phyloP scores from a whole-genome alignment of 1,284 basidiomycete genomes.

The Cryptococcus sp. region DNA sequence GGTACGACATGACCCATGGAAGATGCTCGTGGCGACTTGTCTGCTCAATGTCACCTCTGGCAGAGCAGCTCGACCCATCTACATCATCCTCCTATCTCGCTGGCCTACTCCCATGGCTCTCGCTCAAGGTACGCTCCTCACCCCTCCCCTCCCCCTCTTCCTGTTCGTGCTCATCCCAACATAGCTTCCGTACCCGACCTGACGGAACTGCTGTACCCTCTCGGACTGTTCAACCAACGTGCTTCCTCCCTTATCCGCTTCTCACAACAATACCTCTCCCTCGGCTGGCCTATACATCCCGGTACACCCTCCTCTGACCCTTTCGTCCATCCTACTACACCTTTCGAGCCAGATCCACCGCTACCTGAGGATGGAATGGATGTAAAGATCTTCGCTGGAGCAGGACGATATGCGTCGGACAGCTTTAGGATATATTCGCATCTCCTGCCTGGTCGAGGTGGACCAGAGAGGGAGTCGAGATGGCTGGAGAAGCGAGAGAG shows the following conservation, averaged over 20 bases:
- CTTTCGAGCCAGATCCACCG: not conserved
- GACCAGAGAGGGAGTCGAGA: constrained; percentile 12
- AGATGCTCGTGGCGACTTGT: constrained; percentile 23
- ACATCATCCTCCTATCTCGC: constrained; percentile 13
- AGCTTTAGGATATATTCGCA: constrained; percentile 27
- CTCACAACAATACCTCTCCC: constrained; percentile 22
- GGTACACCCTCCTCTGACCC: not conserved
- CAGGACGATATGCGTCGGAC: constrained; percentile 26
- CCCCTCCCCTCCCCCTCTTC: not conserved
- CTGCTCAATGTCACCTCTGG: constrained; percentile 27
- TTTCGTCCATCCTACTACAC: not conserved
- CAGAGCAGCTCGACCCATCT: constrained; percentile 21
- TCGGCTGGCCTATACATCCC: constrained; percentile 18
- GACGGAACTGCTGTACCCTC: constrained; percentile 19
- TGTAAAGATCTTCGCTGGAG: constrained; percentile 24
- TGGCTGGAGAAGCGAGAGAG: constrained; percentile 20
- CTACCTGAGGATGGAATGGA: too few relatives aligned
- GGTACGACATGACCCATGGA: constrained; percentile 28
- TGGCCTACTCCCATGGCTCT: constrained; percentile 16
- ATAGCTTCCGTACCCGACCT: constrained; percentile 21
- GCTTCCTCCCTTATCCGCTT: constrained; percentile 21
- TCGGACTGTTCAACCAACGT: constrained; percentile 28
- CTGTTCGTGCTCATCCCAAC: not conserved
- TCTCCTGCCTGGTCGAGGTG: constrained; percentile 18
- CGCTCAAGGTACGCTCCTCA: constrained; percentile 20